Conservation (phyloP, 371 early-diverging fungal genomes). For the Zychaea mexicana region DNA sequence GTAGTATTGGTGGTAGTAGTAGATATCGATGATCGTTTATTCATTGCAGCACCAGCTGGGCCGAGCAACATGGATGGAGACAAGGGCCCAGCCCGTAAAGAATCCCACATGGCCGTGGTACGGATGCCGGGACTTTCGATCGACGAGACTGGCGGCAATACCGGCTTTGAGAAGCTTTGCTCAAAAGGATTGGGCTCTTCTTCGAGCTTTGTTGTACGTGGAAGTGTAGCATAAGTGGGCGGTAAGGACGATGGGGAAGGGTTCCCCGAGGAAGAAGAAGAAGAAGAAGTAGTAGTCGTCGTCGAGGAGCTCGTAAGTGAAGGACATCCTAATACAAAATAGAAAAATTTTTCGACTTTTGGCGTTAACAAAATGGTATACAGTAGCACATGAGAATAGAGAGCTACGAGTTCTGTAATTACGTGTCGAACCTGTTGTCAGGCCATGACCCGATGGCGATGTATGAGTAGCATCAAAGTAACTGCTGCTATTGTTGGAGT, state of each 20-base stretch:
- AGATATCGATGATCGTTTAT: neutral
- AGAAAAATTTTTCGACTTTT: no score
- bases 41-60: constrained; percentile 39
- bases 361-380: no score
- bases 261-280: neutral
- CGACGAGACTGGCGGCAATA: constrained; percentile 45
- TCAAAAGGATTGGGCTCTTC: constrained; percentile 90
- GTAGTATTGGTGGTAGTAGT: neutral
- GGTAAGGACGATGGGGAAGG: constrained; percentile 9
- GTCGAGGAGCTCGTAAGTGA: neutral
- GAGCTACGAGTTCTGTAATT: no score
- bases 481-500: neutral
- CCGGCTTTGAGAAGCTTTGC: constrained; percentile 68
- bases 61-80: constrained; percentile 78
- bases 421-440: no score
- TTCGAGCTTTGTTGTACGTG: constrained; percentile 58
- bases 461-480: neutral
- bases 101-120: constrained; percentile 57
- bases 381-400: no score
- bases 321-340: neutral
- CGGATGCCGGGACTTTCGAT: constrained; percentile 40
- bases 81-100: constrained; percentile 71
- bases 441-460: neutral
- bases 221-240: constrained; percentile 16
- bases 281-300: neutral